A percentile compares a stretch with the other conserved stretches of the same genome.
These are phyloP conservation scores for Echinochloa phyllopogon DNA, from an alignment of 176 grass and related monocot genomes.

Conservation along the genomic window DNA sequence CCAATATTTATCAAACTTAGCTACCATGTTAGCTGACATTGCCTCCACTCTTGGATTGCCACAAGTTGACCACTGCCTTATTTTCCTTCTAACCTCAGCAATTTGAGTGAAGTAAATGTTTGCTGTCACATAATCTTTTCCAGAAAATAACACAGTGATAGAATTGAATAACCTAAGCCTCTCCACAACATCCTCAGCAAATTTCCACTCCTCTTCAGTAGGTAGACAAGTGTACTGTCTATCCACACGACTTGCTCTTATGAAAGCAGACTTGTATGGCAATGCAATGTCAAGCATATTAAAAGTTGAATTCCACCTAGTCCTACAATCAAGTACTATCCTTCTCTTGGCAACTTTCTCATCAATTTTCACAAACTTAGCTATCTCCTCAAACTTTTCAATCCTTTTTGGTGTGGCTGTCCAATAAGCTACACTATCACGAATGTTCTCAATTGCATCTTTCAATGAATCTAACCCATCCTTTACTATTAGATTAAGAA, in stretches of 20 bases:
- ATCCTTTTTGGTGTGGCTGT: neutral
- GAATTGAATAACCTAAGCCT: neutral
- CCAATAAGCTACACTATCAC: too few species aligned
- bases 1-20: neutral
- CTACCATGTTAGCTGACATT: neutral
- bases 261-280: neutral
- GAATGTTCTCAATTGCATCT: too few species aligned
- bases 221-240: neutral
- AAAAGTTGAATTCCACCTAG: neutral
- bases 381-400: neutral
- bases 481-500: too few species aligned
- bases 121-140: neutral
- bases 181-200: neutral
- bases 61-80: neutral
- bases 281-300: neutral
- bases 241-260: neutral
- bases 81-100: neutral
- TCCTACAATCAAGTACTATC: neutral
- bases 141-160: neutral
- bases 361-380: neutral
- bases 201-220: neutral
- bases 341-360: too few species aligned
- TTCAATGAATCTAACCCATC: too few species aligned
- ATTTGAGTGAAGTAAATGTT: neutral
- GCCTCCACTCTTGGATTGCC: neutral